Evolutionary conservation across 2,329 filamentous ascomycete species (phyloP), one percentile per base, ranked within the genome.

Genomic region (Pestalotiopsis fici): DNA sequence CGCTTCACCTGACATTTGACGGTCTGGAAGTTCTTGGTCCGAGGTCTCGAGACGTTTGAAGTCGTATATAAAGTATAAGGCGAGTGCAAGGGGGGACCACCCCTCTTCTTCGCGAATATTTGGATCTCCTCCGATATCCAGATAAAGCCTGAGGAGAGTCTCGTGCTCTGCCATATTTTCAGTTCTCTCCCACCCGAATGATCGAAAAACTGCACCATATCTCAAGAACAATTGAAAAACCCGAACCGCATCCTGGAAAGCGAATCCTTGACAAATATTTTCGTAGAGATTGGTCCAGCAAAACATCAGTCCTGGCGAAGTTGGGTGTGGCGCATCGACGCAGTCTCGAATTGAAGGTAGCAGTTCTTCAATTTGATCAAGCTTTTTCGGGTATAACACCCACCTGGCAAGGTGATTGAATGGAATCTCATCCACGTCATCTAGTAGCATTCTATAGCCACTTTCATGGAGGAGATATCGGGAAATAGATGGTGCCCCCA

Each of bases 21-120:
- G 5, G 31, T 35, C 31, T 35, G 31, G 31, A 6, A 35, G 31
- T 11, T 35, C 6, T 35, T 11, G 31, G 4, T 35, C 31, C 31
- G 11, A 35, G 31, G 31, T 35, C 31, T 2, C 9, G 9, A 9
- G 31, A 9, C 4, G 15, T 43, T 3, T 43, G 39, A 43, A 43
- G 1, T 1, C 2, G 0, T 4, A 5, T 5, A 43, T 18, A 13
- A 15, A 1, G 1, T 3, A n/a, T 18, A 43, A 15, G 5, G 12
- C 39, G 0, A 5, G 2, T 4, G 18, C 2, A n/a, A 47, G 15
- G 39, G 39, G 2, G 2, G 39, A 47, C 13, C 18, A 2, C 18
- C 39, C 39, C 2, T 3, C 2, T 47, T 47, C 11, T 11, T 47
- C 15, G 4, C 39, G 39, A 15, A 2, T 5, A 47, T 47, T 47